Base-by-base conservation (phyloP, 768 basidiomycete genomes). In the Harrya chromipes region DNA sequence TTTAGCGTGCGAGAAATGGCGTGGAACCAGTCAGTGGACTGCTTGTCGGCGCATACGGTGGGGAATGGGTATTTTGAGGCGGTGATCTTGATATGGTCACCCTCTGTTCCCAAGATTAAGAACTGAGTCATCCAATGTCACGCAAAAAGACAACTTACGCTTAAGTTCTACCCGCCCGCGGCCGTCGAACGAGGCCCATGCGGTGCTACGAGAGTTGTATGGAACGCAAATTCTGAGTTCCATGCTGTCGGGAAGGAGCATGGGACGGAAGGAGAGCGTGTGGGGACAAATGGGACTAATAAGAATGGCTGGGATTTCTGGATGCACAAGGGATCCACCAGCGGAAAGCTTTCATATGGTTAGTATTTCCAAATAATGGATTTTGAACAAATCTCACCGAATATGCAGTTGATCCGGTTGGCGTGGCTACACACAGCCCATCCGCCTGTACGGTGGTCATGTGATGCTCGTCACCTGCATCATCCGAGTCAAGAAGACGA, bases 391-490 rank as follows among this genome's bases (percentile, higher is more conserved):
- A 33, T 49, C 86, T 40, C 59, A 93, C 91, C 14, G 97, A 99
- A 69, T 99, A 99, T 4, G 97, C 97, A 11, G 97, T 99, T 29
- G 97, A 98, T 4, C 97, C 97, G 0, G 97, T 99, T 8, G 97
- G 97, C 0, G 97, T 99, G 20, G 87, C 87, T 14, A 99, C 85
- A 26, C 90, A 92, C 37, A 99, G 74, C 12, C 97, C 97, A 61
- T 99, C 97, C 0, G 94, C 97, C 72, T 98, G 97, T 3, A 98
- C 97, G 2, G 97, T 99, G 1, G 97, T 99, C 81, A 99, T 86
- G 73, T 98, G 97, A 69, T 99, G 92, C 56, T 99, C 95, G 64
- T 99, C 97, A 52, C 94, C 95, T 97, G 11, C 29, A 29, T 6
- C n/a, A 40, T 37, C 27, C 1, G 40, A 43, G 43, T 57, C 46